Evolutionary conservation across 2,329 filamentous ascomycete species (phyloP).

Genomic region (Aureobasidium sp.): DNA sequence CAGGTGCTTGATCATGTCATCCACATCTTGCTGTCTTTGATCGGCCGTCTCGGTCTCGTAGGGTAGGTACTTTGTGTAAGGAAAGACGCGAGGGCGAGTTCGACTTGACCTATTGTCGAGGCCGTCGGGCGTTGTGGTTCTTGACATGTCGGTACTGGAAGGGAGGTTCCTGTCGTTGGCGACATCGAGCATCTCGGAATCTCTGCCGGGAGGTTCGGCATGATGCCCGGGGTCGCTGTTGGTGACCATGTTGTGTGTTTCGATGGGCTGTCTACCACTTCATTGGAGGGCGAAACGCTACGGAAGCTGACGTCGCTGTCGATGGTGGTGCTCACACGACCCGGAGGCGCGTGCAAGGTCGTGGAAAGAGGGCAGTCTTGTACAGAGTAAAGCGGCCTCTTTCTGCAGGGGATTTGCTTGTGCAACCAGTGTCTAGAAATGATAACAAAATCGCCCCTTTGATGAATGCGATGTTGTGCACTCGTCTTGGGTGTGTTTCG

Average conservation of each 20-base stretch:
- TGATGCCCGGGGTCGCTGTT: neutral
- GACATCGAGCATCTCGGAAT: neutral
- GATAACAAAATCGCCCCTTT: constrained; percentile 4
- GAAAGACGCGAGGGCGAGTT: constrained; percentile 72
- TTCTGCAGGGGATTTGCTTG: neutral
- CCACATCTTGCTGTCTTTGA: constrained; percentile 67
- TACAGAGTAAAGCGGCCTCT: neutral
- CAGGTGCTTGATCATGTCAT: constrained; percentile 84
- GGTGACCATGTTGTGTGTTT: constrained; percentile 6
- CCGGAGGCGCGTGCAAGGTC: neutral
- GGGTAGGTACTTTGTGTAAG: constrained; percentile 83
- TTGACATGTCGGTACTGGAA: constrained; percentile 59
- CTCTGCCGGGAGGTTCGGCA: neutral
- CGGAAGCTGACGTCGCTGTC: constrained; percentile 11
- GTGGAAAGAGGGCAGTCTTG: neutral
- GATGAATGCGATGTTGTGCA: constrained; percentile 4
- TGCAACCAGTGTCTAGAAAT: neutral
- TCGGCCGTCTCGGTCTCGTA: constrained; percentile 76
- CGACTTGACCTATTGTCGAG: constrained; percentile 52
- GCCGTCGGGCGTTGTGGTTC: constrained; percentile 70
- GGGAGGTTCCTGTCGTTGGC: neutral
- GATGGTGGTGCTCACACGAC: constrained; percentile 7
- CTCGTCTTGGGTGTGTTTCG: neutral
- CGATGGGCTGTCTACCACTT: neutral
- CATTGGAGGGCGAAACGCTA: constrained; percentile 1